Conservation (phyloP, 805 yeast species). For the Spathaspora gorwiae region DNA sequence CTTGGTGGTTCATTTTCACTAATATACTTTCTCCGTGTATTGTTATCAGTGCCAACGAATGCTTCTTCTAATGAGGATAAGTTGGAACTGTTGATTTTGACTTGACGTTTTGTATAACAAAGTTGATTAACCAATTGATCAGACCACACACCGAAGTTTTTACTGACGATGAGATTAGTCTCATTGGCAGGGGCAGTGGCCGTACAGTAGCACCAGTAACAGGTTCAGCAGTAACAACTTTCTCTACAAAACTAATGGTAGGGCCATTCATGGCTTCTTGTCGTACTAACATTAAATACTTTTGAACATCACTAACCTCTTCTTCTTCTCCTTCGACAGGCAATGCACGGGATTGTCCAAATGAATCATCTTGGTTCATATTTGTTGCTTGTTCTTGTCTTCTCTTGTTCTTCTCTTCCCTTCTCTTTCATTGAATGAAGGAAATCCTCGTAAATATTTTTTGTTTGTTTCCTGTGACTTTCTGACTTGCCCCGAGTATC, state of each 20-base stretch:
- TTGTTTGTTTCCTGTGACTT: too few species aligned
- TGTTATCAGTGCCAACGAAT: slow-evolving; percentile 13
- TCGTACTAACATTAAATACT: slow-evolving; percentile 25
- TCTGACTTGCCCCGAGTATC: too few species aligned
- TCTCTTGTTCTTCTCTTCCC: too few species aligned
- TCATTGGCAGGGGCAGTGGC: not conserved
- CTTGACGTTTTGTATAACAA: not conserved
- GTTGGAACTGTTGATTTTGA: not conserved
- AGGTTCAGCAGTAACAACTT: not conserved
- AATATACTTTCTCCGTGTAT: slow-evolving; percentile 28
- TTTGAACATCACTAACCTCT: not conserved
- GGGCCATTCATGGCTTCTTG: slow-evolving; percentile 26
- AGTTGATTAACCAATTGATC: slow-evolving; percentile 7
- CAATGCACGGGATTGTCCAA: not conserved
- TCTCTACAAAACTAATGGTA: slow-evolving; percentile 10
- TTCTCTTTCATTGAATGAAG: too few species aligned
- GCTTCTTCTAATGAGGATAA: not conserved
- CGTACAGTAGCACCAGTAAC: not conserved
- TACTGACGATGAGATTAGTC: too few species aligned
- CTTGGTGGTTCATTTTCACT: slow-evolving; percentile 27
- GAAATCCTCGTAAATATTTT: too few species aligned
- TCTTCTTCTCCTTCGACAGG: not conserved
- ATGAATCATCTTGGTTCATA: too few species aligned
- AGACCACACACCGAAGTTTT: slow-evolving; percentile 5
- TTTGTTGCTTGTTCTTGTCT: too few species aligned